Percentiles rank a stretch among this genome's conserved stretches.
These are phyloP conservation scores for Cynanchum wilfordii DNA, from an alignment of 257 asterid genomes.

Conservation along the genomic window DNA sequence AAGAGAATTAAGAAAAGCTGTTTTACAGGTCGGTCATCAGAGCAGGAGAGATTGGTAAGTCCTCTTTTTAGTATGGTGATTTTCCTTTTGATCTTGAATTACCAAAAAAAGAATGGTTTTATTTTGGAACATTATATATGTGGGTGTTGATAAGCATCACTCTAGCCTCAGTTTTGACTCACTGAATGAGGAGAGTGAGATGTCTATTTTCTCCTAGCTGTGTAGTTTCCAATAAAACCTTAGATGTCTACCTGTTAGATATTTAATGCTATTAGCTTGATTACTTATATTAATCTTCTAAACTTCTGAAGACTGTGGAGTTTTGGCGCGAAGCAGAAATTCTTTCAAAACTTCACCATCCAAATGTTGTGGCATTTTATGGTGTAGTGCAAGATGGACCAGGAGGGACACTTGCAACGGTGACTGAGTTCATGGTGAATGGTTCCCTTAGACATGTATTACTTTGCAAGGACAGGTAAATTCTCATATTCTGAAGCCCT, in stretches of 20 bases:
- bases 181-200: background rate
- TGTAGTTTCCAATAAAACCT: background rate
- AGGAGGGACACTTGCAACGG: slow-evolving; percentile 94
- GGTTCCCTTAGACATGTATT: slow-evolving; percentile 86
- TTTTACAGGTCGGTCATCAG: slow-evolving; percentile 84
- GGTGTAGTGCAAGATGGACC: slow-evolving; percentile 98
- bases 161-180: background rate
- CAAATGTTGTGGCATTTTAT: slow-evolving; percentile 92
- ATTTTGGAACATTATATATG: background rate
- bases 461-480: slow-evolving; percentile 72
- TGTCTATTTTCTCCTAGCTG: background rate
- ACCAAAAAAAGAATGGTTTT: background rate
- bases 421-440: slow-evolving; percentile 86
- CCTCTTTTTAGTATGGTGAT: background rate
- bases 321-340: slow-evolving; percentile 96
- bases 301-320: slow-evolving; percentile 50
- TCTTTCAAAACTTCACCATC: slow-evolving; percentile 93
- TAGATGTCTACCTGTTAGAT: slow-evolving; percentile 4
- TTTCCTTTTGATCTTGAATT: background rate
- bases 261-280: slow-evolving; percentile 12
- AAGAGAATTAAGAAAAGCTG: slow-evolving; percentile 89
- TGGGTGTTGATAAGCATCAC: background rate
- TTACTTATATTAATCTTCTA: slow-evolving; percentile 18
- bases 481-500: background rate
- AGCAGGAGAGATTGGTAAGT: slow-evolving; percentile 72